Conservation (phyloP, 257 asterid species). For the Nicotiana paniculata region DNA sequence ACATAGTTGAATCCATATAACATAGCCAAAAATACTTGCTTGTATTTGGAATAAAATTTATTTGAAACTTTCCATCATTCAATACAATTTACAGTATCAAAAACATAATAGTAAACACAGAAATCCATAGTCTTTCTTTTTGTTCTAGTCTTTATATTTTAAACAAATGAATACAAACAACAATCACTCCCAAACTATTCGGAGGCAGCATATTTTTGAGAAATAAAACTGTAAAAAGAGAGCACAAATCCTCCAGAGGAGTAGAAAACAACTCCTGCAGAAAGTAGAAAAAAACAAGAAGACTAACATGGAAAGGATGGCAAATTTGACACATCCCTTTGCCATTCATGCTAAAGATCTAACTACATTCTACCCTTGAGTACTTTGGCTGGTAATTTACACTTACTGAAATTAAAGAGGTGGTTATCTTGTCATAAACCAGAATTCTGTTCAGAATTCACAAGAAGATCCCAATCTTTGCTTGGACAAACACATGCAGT, state of each 20-base stretch:
- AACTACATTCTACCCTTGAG: slow-evolving; percentile 32
- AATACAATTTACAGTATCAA: neutral
- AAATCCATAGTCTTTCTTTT: neutral
- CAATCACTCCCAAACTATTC: neutral
- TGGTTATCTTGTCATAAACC: slow-evolving; percentile 1
- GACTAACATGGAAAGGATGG: slow-evolving; percentile 41
- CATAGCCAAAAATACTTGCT: neutral
- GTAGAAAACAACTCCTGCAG: neutral
- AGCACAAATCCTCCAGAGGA: neutral
- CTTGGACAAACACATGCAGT: slow-evolving; percentile 60
- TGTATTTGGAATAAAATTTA: neutral
- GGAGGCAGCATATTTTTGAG: neutral
- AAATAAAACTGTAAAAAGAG: neutral
- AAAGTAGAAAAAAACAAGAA: neutral
- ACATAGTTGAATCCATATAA: neutral
- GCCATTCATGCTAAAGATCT: slow-evolving; percentile 19
- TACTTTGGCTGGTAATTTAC: slow-evolving; percentile 20
- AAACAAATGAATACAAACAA: neutral
- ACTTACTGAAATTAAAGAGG: slow-evolving; percentile 5
- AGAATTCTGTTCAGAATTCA: slow-evolving; percentile 47
- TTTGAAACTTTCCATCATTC: neutral
- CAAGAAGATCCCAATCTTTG: slow-evolving; percentile 83
- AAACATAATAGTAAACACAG: neutral
- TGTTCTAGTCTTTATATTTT: neutral
- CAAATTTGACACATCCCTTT: slow-evolving; percentile 37